Percentiles rank a stretch among this genome's conserved stretches.
Evolutionary conservation across 306 rosid genomes (phyloP).

Genomic region (Lathyrus aphaca): DNA sequence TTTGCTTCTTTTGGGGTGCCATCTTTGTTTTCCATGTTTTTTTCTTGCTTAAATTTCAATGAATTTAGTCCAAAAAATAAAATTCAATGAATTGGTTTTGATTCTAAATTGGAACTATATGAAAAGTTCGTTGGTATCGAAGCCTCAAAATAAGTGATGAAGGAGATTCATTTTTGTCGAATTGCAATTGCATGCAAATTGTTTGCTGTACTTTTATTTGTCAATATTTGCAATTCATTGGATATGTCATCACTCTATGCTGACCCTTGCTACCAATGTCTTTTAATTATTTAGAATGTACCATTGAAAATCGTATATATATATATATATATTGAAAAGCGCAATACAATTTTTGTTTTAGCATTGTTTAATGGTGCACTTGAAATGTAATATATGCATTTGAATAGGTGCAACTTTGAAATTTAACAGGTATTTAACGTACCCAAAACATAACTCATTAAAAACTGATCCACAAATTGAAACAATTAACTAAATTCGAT

Average conservation of each 20-base stretch:
- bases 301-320: too few relatives aligned
- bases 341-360: too few relatives aligned
- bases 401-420: too few relatives aligned
- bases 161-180: conserved; percentile 51
- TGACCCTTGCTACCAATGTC: not conserved
- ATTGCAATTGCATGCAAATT: conserved; percentile 25
- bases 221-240: conserved; percentile 47
- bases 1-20: conserved; percentile 46
- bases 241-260: conserved; percentile 51
- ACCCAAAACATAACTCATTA: too few relatives aligned
- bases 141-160: conserved; percentile 49
- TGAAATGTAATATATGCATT: too few relatives aligned
- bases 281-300: too few relatives aligned
- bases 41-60: not conserved
- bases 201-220: conserved; percentile 50
- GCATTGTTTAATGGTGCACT: too few relatives aligned
- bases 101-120: conserved; percentile 43
- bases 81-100: conserved; percentile 34
- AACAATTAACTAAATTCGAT: too few relatives aligned
- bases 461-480: too few relatives aligned
- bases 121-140: conserved; percentile 53
- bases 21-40: conserved; percentile 53
- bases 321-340: too few relatives aligned
- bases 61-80: conserved; percentile 10
- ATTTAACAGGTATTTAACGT: too few relatives aligned